Conservation (phyloP, 1,284 basidiomycete species). For the Leccinum glutinopallens region DNA sequence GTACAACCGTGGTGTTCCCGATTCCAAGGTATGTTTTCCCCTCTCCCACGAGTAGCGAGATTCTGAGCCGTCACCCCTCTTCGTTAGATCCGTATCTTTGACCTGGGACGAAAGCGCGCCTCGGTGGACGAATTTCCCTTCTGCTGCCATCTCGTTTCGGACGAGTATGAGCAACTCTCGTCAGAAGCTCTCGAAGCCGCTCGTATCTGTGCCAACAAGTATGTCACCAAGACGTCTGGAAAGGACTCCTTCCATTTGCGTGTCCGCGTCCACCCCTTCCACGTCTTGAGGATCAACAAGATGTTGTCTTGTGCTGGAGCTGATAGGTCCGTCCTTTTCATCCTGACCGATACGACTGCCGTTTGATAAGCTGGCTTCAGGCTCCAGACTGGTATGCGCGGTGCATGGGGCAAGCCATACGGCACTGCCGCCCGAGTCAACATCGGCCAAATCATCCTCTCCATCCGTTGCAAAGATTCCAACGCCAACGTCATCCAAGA, state of each 20-base stretch:
- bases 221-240: constrained; percentile 96
- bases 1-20: constrained; percentile 98
- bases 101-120: constrained; percentile 94
- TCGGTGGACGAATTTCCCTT: constrained; percentile 97
- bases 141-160: constrained; percentile 95
- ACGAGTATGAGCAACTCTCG: constrained; percentile 98
- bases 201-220: constrained; percentile 99
- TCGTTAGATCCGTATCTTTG: constrained; percentile 85
- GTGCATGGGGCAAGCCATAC: constrained; percentile 99
- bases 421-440: constrained; percentile 93
- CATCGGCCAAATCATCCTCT: constrained; percentile 97
- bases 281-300: constrained; percentile 99
- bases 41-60: neutral
- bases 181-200: constrained; percentile 97
- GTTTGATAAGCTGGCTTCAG: constrained; percentile 41
- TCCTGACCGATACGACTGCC: neutral
- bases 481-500: constrained; percentile 93
- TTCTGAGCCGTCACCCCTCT: neutral
- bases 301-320: constrained; percentile 99
- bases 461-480: constrained; percentile 90
- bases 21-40: constrained; percentile 70
- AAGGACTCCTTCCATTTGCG: constrained; percentile 99
- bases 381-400: constrained; percentile 99
- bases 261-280: constrained; percentile 98
- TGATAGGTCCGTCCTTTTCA: constrained; percentile 71